Conservation (phyloP, 2,329 filamentous ascomycete genomes). For the Colletotrichum karsti region DNA sequence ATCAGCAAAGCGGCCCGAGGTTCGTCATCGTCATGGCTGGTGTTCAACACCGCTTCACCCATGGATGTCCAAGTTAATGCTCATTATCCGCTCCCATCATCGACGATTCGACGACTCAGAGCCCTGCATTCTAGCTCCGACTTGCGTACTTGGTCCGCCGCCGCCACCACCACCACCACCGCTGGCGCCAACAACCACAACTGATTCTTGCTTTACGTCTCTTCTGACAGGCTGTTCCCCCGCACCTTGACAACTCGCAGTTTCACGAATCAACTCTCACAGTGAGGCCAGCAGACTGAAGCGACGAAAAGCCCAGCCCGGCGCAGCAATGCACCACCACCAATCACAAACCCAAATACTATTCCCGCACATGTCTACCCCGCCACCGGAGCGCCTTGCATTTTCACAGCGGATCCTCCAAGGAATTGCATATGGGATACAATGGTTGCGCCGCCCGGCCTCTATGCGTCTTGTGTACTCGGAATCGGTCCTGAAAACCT, state of each 20-base stretch:
- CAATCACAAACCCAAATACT: slow-evolving; percentile 15
- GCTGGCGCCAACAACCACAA: background rate
- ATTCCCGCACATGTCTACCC: slow-evolving; percentile 5
- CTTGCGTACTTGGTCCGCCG: background rate
- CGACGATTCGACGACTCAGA: slow-evolving; percentile 10
- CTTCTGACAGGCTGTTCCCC: slow-evolving; percentile 22
- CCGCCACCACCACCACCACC: slow-evolving; percentile 8
- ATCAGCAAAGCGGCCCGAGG: slow-evolving; percentile 3
- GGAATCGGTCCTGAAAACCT: background rate
- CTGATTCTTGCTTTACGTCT: slow-evolving; percentile 14
- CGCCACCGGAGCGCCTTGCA: slow-evolving; percentile 21
- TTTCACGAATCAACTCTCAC: slow-evolving; percentile 19
- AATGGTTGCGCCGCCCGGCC: slow-evolving; percentile 9
- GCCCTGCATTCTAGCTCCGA: background rate
- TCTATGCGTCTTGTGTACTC: background rate
- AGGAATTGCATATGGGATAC: background rate
- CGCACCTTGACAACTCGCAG: slow-evolving; percentile 5
- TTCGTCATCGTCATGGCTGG: slow-evolving; percentile 12
- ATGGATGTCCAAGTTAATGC: background rate
- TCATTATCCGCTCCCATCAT: background rate
- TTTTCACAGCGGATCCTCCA: slow-evolving; percentile 8
- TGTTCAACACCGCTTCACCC: background rate
- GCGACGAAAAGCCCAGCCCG: slow-evolving; percentile 12
- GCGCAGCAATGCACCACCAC: slow-evolving; percentile 13
- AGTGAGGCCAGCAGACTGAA: background rate